Conservation (phyloP, 106 monocot genomes). For the Dioscorea dumetorum region DNA sequence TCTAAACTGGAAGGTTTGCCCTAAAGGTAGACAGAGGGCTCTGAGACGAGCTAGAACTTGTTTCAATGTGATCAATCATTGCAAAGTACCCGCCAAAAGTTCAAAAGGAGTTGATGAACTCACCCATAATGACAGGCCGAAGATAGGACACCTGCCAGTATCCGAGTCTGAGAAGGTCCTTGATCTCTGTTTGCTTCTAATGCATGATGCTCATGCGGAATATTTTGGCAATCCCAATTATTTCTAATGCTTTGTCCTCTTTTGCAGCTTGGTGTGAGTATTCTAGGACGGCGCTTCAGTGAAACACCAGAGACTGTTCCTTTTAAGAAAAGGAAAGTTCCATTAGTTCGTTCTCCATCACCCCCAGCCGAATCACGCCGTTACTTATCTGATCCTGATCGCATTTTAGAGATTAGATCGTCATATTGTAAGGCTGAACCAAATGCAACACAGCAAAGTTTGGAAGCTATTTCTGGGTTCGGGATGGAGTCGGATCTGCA, state of each 20-base stretch:
- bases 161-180: slow-evolving; percentile 84
- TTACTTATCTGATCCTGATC: slow-evolving; percentile 13
- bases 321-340: slow-evolving; percentile 86
- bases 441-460: slow-evolving; percentile 12
- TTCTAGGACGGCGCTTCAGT: slow-evolving; percentile 79
- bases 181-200: neutral
- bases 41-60: slow-evolving; percentile 64
- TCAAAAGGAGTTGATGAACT: slow-evolving; percentile 25
- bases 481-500: neutral
- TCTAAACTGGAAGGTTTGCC: slow-evolving; percentile 56
- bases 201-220: neutral
- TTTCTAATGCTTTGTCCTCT: slow-evolving; percentile 9
- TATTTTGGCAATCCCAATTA: slow-evolving; percentile 1
- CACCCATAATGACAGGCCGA: slow-evolving; percentile 22
- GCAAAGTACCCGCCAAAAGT: slow-evolving; percentile 5
- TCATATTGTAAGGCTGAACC: slow-evolving; percentile 2
- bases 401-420: neutral
- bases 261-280: slow-evolving; percentile 74
- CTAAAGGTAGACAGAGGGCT: slow-evolving; percentile 53
- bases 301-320: slow-evolving; percentile 61
- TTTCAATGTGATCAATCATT: slow-evolving; percentile 22
- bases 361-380: slow-evolving; percentile 21
- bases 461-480: neutral
- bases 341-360: slow-evolving; percentile 32
- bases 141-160: slow-evolving; percentile 38